Evolutionary conservation across 2,329 filamentous ascomycete species (phyloP).

Genomic region (Colletotrichum eleusines): DNA sequence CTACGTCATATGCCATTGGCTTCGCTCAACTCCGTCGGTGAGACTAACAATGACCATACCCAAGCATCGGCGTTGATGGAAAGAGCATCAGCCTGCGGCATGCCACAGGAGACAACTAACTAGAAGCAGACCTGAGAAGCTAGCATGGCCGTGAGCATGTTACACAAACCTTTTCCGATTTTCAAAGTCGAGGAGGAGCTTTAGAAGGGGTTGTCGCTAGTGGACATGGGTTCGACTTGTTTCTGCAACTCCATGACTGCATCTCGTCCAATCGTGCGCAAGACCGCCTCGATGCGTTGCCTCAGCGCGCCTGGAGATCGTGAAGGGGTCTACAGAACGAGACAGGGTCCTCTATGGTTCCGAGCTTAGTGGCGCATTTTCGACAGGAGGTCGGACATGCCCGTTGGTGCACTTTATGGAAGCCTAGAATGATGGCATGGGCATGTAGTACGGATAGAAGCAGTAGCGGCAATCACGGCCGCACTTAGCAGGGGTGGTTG

Average conservation of each 20-base stretch:
- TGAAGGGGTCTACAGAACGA: neutral
- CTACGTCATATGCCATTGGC: slow-evolving; percentile 2
- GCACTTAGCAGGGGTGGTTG: slow-evolving; percentile 19
- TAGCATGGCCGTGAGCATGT: slow-evolving; percentile 4
- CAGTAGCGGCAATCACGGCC: slow-evolving; percentile 17
- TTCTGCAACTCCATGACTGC: slow-evolving; percentile 12
- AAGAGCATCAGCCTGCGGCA: neutral
- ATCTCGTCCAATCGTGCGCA: slow-evolving; percentile 18
- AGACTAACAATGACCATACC: slow-evolving; percentile 13
- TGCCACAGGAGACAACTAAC: neutral
- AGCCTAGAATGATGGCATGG: slow-evolving; percentile 20
- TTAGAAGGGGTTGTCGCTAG: neutral
- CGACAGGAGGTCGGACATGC: neutral
- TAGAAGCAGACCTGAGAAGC: neutral
- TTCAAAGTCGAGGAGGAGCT: slow-evolving; percentile 2
- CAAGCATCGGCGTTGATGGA: neutral
- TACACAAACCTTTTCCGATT: slow-evolving; percentile 5
- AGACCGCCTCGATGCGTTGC: slow-evolving; percentile 5
- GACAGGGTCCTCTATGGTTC: slow-evolving; percentile 7
- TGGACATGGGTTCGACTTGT: slow-evolving; percentile 29
- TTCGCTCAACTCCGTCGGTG: slow-evolving; percentile 29
- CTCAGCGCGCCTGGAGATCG: neutral
- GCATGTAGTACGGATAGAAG: slow-evolving; percentile 22
- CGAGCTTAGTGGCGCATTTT: slow-evolving; percentile 2
- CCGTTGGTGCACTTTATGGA: neutral